phyloP scores from a whole-genome alignment of 306 rosid species.

The Medicago truncatula region MtrunA17r5.0-ANR NC_053042.1:55769501-55770000 shows the following conservation, averaged over 20 bases:
- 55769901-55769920: conserved; percentile 68
- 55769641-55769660: conserved; percentile 81
- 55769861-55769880: conserved; percentile 67
- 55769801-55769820: conserved; percentile 64
- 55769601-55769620: conserved; percentile 81
- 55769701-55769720: conserved; percentile 63
- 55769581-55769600: conserved; percentile 81
- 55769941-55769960: conserved; percentile 71
- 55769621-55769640: conserved; percentile 91
- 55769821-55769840: conserved; percentile 53
- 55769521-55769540: conserved; percentile 52
- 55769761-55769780: conserved; percentile 85
- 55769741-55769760: conserved; percentile 66
- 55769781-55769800: conserved; percentile 82
- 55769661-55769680: conserved; percentile 79
- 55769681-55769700: conserved; percentile 74
- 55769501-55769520: conserved; percentile 75
- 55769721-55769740: conserved; percentile 60
- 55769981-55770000: conserved; percentile 90
- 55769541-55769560: conserved; percentile 77
- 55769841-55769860: conserved; percentile 58
- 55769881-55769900: conserved; percentile 69
- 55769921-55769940: conserved; percentile 93
- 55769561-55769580: conserved; percentile 81
- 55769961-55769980: conserved; percentile 90